These are phyloP conservation scores for Colletotrichum paranaense DNA, from an alignment of 2,329 filamentous ascomycete species.

Conservation along the genomic window DNA sequence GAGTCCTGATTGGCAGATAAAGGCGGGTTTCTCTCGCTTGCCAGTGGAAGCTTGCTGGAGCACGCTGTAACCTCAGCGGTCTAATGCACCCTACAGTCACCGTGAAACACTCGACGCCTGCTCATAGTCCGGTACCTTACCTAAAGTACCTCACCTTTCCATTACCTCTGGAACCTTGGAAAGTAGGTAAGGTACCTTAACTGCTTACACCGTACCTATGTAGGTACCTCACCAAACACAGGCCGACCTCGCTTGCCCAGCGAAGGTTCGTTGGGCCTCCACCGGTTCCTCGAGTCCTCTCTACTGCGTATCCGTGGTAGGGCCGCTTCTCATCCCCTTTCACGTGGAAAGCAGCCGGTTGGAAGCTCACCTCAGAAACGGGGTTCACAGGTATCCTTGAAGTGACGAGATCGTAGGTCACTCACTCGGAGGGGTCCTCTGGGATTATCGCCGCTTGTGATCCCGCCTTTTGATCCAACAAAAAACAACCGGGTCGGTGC, in stretches of 20 bases:
- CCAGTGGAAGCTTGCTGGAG: conserved; percentile 3
- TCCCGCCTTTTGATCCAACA: conserved; percentile 20
- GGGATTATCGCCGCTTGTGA: conserved; percentile 22
- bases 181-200: neutral
- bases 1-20: conserved; percentile 11
- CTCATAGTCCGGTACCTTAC: neutral
- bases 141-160: too few relatives aligned
- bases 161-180: neutral
- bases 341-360: conserved; percentile 12
- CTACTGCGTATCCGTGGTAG: neutral
- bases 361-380: neutral
- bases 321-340: neutral
- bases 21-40: neutral
- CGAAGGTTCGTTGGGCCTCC: conserved; percentile 5
- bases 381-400: neutral
- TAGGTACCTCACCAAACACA: neutral
- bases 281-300: conserved; percentile 4
- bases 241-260: neutral
- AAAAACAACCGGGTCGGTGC: conserved; percentile 34
- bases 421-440: conserved; percentile 4
- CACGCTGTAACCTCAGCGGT: conserved; percentile 23
- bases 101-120: conserved; percentile 2
- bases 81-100: neutral
- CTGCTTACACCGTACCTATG: too few relatives aligned
- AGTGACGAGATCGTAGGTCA: conserved; percentile 10